Evolutionary conservation across 257 asterid species (phyloP).

Genomic region (Solanum appendiculatum): DNA sequence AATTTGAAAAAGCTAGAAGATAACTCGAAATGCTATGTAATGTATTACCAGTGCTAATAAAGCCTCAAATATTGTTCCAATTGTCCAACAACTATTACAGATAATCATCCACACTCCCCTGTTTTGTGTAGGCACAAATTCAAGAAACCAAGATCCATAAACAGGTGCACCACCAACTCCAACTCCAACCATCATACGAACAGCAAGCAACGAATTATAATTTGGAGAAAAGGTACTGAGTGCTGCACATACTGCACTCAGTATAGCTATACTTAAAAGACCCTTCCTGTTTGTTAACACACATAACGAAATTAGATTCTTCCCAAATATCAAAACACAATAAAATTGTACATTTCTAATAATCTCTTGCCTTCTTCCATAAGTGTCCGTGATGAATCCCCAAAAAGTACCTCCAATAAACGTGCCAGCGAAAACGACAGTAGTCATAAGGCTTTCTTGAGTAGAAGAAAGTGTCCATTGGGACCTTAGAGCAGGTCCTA

Average conservation of each 20-base stretch:
- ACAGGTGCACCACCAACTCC: slow-evolving; percentile 83
- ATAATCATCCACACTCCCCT: slow-evolving; percentile 72
- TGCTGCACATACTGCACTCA: slow-evolving; percentile 43
- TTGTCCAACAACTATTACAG: slow-evolving; percentile 51
- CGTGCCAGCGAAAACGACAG: slow-evolving; percentile 73
- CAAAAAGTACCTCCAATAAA: slow-evolving; percentile 61
- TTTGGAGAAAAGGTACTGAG: slow-evolving; percentile 58
- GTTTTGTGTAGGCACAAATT: slow-evolving; percentile 63
- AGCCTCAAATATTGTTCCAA: slow-evolving; percentile 72
- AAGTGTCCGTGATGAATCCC: slow-evolving; percentile 52
- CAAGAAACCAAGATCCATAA: slow-evolving; percentile 74
- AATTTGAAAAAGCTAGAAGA: no score
- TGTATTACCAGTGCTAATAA: slow-evolving; percentile 68
- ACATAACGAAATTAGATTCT: background rate
- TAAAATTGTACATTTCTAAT: background rate
- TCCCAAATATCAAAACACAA: background rate
- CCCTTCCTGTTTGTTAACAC: slow-evolving; percentile 38
- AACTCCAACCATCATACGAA: slow-evolving; percentile 54
- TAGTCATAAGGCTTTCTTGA: slow-evolving; percentile 55
- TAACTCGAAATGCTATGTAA: no score
- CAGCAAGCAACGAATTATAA: slow-evolving; percentile 33
- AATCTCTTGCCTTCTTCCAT: slow-evolving; percentile 56
- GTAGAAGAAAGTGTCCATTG: slow-evolving; percentile 59
- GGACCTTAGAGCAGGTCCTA: slow-evolving; percentile 51
- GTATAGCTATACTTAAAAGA: slow-evolving; percentile 49